Base-by-base conservation (phyloP, 2,329 filamentous ascomycete species). In the Talaromyces funiculosus region DNA sequence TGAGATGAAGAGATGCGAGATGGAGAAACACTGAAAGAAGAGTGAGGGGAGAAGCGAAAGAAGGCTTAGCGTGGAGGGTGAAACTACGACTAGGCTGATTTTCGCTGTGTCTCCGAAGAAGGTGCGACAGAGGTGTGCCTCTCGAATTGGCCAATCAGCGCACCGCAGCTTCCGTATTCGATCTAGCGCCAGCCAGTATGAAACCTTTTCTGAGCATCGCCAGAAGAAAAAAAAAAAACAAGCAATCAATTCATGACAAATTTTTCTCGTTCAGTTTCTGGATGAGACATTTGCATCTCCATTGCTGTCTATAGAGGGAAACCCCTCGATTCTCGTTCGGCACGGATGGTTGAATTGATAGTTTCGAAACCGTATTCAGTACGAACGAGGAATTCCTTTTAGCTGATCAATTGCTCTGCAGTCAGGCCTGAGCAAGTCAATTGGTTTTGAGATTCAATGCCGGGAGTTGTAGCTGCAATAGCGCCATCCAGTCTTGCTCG, bases 121-220 rank as follows among this genome's bases (percentile, higher is more conserved):
- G 51, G 51, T 54, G 51, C 51, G 51, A 54, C 51, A 38, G 9
- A 54, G 51, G 35, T 20, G 33, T 37, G 7, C 35, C 16, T 22
- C 47, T 26, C 51, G 33, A 54, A 54, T 54, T 54, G 51, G 5
- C 51, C 51, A 54, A 54, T 54, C 33, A 54, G 33, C 6, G 14
- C 3, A 1, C 12, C 12, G 51, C 14, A 29, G 33, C 33, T 40
- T 29, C 35, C 51, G 33, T 14, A 24, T 54, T 3, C 6, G 51
- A 33, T 20, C 35, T 54, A 54, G 51, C 33, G 51, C 14, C 0
- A 9, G n/a, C 14, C 31, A 16, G 12, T 8, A 5, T 53, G 51
- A 24, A 53, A 38, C 51, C 22, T 33, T 22, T 35, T 33, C 29
- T 16, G 24, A 49, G 24, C 29, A 9, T 51, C 29, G 45, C 40